Percentiles rank a stretch among this genome's conserved stretches.
Conservation (phyloP, 768 basidiomycete species). For the Macrolepiota fuliginosa region DNA sequence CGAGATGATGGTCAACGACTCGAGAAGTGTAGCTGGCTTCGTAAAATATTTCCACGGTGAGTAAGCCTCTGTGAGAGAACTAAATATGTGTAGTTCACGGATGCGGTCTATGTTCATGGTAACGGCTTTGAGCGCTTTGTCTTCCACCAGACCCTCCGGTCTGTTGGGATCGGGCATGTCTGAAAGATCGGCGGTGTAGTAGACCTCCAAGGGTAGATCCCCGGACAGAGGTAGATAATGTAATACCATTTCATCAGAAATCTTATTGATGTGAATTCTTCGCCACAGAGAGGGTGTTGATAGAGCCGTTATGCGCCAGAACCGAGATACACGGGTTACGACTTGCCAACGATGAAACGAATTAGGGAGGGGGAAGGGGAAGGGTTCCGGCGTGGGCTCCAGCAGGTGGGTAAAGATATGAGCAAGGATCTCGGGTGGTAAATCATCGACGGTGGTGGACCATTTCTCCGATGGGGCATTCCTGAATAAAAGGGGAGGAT, state of each 20-base stretch:
- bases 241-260: constrained; percentile 7
- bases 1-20: constrained; percentile 7
- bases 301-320: constrained; percentile 9
- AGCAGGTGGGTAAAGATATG: constrained; percentile 12
- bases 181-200: constrained; percentile 4
- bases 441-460: not conserved
- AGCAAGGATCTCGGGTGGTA: constrained; percentile 15
- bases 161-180: not conserved
- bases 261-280: constrained; percentile 1
- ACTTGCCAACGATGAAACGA: constrained; percentile 9
- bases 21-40: constrained; percentile 1
- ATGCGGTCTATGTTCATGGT: not conserved
- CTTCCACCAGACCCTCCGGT: not conserved
- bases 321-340: constrained; percentile 2
- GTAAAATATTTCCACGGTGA: constrained; percentile 11
- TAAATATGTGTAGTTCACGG: constrained; percentile 8
- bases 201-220: constrained; percentile 7
- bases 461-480: not conserved
- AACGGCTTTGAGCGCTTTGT: constrained; percentile 1
- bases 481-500: not conserved
- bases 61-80: constrained; percentile 2
- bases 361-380: constrained; percentile 4
- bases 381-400: constrained; percentile 1
- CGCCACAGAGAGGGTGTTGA: constrained; percentile 9
- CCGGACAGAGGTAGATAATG: constrained; percentile 1